phyloP scores from a whole-genome alignment of 345 rosid species.

The Lepidium africanum region DNA sequence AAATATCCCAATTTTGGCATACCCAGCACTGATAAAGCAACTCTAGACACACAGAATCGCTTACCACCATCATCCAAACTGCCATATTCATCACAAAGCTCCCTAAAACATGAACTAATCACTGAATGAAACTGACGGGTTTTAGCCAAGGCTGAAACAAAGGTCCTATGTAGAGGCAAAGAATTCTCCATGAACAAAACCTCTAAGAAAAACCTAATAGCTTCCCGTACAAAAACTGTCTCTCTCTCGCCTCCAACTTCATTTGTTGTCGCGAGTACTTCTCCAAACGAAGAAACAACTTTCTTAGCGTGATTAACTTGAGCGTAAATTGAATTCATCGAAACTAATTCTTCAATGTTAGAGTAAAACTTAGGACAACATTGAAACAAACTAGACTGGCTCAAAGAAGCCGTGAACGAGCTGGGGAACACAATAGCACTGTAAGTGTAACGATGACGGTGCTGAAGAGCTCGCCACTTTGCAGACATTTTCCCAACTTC shows the following conservation, averaged over 20 bases:
- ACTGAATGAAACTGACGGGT: slow-evolving; percentile 36
- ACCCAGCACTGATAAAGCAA: slow-evolving; percentile 74
- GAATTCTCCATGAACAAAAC: slow-evolving; percentile 80
- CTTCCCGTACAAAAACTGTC: slow-evolving; percentile 23
- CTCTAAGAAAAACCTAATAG: slow-evolving; percentile 54
- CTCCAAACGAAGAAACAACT: slow-evolving; percentile 51
- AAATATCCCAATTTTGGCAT: slow-evolving; percentile 83
- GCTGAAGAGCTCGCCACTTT: slow-evolving; percentile 95
- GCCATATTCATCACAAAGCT: slow-evolving; percentile 59
- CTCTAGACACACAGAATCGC: slow-evolving; percentile 73
- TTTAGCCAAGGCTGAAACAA: slow-evolving; percentile 67
- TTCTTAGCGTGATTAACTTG: slow-evolving; percentile 68
- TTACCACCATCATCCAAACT: slow-evolving; percentile 33
- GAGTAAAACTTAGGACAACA: slow-evolving; percentile 38
- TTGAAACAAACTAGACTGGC: slow-evolving; percentile 27
- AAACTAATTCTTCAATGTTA: slow-evolving; percentile 42
- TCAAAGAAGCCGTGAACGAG: slow-evolving; percentile 39
- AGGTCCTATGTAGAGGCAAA: slow-evolving; percentile 63
- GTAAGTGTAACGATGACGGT: slow-evolving; percentile 94
- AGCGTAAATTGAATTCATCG: slow-evolving; percentile 66
- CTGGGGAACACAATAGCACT: slow-evolving; percentile 69
- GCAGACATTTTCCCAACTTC: slow-evolving; percentile 53
- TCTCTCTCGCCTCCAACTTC: slow-evolving; percentile 23
- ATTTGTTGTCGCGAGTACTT: slow-evolving; percentile 25
- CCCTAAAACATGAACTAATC: slow-evolving; percentile 47